phyloP scores from a whole-genome alignment of 75 land plant genomes.

The Selaginella moellendorffii region DNA sequence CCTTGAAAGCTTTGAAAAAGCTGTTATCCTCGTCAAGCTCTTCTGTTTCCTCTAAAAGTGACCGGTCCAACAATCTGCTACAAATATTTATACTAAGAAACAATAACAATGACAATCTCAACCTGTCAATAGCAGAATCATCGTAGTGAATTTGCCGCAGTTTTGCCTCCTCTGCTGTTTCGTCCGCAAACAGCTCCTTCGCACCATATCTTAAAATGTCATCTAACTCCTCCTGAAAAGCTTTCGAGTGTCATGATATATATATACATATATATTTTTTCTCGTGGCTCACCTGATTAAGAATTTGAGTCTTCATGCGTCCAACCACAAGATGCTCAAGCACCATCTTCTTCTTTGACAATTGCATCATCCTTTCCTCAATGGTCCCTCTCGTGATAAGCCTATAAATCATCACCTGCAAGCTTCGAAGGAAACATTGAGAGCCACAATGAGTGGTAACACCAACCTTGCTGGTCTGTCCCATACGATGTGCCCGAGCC shows the following conservation, averaged over 20 bases:
- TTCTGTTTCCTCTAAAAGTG: conserved; percentile 51
- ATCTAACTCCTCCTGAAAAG: conserved; percentile 82
- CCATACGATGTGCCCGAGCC: conserved; percentile 97
- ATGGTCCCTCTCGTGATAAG: conserved; percentile 84
- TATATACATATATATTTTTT: not conserved
- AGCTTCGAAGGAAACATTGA: not conserved
- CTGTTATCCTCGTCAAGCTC: conserved; percentile 71
- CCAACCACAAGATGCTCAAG: conserved; percentile 97
- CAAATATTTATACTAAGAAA: not conserved
- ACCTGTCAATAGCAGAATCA: conserved; percentile 98
- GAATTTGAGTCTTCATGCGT: conserved; percentile 49
- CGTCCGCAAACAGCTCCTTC: conserved; percentile 83
- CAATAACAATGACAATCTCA: not conserved
- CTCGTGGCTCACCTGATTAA: conserved; percentile 61
- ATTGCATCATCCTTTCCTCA: conserved; percentile 99
- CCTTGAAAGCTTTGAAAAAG: conserved; percentile 91
- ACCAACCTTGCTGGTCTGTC: conserved; percentile 75
- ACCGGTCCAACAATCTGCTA: conserved; percentile 72
- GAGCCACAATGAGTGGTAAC: not conserved
- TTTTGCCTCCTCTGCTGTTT: conserved; percentile 65
- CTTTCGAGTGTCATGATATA: not conserved
- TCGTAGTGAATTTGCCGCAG: conserved; percentile 93
- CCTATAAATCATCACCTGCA: conserved; percentile 91
- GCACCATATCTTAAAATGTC: conserved; percentile 95
- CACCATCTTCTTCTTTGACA: conserved; percentile 99